Conservation (phyloP, 176 grass and related monocot genomes). For the Hordeum vulgare region MorexV3_pseudomolecules_assembly NC_058521.1:9644616-9645115, state of each 20-base stretch:
- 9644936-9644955: slow-evolving; percentile 33
- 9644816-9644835: slow-evolving; percentile 86
- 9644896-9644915: slow-evolving; percentile 93
- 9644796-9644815: slow-evolving; percentile 55
- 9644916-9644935: slow-evolving; percentile 66
- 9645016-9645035: neutral
- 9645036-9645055: neutral
- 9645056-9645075: slow-evolving; percentile 20
- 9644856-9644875: slow-evolving; percentile 38
- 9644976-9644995: slow-evolving; percentile 36
- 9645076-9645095: slow-evolving; percentile 36
- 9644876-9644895: slow-evolving; percentile 78
- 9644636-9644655: slow-evolving; percentile 73
- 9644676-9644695: slow-evolving; percentile 47
- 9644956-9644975: slow-evolving; percentile 30
- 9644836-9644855: slow-evolving; percentile 85
- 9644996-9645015: slow-evolving; percentile 26
- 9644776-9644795: slow-evolving; percentile 34
- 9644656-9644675: slow-evolving; percentile 56
- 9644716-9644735: slow-evolving; percentile 7
- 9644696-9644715: slow-evolving; percentile 24
- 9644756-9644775: slow-evolving; percentile 30
- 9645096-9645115: neutral
- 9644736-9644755: slow-evolving; percentile 18
- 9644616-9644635: slow-evolving; percentile 61